Conservation (phyloP, 2,329 filamentous ascomycete species). For the Venturia asperata region DNA sequence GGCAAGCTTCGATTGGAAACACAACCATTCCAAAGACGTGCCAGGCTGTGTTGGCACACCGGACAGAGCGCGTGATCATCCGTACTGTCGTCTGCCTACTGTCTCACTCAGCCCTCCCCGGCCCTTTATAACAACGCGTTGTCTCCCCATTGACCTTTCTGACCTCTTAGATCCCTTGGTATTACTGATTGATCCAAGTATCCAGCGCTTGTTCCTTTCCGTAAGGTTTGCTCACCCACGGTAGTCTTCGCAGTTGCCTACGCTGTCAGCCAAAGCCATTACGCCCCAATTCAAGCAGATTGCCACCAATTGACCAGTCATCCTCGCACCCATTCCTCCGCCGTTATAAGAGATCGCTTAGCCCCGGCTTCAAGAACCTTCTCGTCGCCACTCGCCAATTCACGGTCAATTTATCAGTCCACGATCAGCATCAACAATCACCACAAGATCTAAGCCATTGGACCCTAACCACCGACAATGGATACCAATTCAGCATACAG, state of each 20-base stretch:
- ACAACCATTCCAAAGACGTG: not conserved
- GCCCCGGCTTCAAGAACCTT: conserved; percentile 3
- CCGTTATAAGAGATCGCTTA: conserved; percentile 2
- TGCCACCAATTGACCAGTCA: conserved; percentile 13
- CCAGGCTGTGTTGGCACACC: not conserved
- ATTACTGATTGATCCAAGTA: not conserved
- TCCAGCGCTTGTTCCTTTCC: not conserved
- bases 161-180: not conserved
- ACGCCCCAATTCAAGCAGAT: not conserved
- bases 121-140: conserved; percentile 4
- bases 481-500: conserved; percentile 7
- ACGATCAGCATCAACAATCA: not conserved
- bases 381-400: not conserved
- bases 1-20: conserved; percentile 1
- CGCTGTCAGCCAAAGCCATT: not conserved
- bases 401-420: not conserved
- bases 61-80: not conserved
- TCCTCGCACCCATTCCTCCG: not conserved
- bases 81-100: not conserved
- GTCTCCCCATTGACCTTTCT: not conserved
- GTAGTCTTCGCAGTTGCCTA: not conserved
- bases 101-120: conserved; percentile 6
- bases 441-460: not conserved
- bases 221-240: not conserved
- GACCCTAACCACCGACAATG: not conserved